Percentiles rank a stretch among this genome's conserved stretches.
Conservation (phyloP, 345 rosid genomes). For the Camelina laxa region DNA sequence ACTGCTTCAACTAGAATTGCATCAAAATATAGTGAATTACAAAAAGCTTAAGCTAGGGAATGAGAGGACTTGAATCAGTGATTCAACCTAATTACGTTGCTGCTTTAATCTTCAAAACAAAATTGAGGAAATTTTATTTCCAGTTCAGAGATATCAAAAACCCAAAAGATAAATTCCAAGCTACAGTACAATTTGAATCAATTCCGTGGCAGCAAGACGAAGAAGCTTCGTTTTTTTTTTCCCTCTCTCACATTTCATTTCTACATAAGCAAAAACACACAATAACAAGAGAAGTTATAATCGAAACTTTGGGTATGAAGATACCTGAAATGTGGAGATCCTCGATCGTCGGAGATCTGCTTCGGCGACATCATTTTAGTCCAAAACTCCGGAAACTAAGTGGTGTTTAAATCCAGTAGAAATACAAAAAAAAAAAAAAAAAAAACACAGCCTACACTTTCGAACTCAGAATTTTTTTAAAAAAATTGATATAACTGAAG, state of each 20-base stretch:
- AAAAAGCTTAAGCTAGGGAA: neutral
- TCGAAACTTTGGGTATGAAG: neutral
- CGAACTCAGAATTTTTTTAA: conserved; percentile 4
- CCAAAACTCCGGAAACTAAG: neutral
- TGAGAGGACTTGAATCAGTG: neutral
- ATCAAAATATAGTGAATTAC: neutral
- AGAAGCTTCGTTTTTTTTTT: neutral
- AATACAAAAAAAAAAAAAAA: neutral
- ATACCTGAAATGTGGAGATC: conserved; percentile 76
- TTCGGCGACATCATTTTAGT: conserved; percentile 79
- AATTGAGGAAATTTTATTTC: neutral
- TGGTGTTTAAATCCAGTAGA: conserved; percentile 11
- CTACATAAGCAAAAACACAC: conserved; percentile 7
- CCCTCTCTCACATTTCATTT: neutral
- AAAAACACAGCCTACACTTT: neutral
- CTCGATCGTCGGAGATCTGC: conserved; percentile 77
- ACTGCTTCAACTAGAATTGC: neutral
- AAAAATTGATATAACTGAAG: neutral
- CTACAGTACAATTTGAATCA: conserved; percentile 11
- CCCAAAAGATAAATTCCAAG: neutral
- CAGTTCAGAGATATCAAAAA: neutral
- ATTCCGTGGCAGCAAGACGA: conserved; percentile 15
- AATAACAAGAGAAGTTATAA: neutral
- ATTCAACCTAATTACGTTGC: neutral
- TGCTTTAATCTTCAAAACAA: neutral